These are phyloP conservation scores for Eucalyptus decipiens DNA, from an alignment of 345 rosid species.

Conservation along the genomic window DNA sequence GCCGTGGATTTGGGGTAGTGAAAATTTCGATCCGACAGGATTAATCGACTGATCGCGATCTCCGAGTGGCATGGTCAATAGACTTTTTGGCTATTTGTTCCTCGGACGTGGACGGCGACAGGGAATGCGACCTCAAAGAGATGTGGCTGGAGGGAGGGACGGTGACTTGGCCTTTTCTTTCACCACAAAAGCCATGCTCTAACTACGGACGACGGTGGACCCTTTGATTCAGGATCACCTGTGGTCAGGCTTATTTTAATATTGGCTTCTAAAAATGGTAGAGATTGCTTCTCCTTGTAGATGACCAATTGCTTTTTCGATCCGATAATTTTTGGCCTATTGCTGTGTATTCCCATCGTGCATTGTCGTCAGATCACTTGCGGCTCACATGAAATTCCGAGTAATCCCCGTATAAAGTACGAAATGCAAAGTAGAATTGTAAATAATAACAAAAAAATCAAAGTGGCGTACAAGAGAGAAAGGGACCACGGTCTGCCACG, in stretches of 20 bases:
- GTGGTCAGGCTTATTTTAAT: neutral
- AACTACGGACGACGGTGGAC: neutral
- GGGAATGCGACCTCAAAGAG: neutral
- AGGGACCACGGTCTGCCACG: neutral
- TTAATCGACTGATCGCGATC: too few species aligned
- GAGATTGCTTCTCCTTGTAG: neutral
- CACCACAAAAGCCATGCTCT: neutral
- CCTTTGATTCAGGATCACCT: neutral
- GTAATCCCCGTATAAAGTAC: neutral
- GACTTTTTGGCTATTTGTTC: neutral
- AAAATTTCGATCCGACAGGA: too few species aligned
- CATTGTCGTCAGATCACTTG: accelerated
- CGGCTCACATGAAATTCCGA: neutral
- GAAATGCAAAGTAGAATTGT: neutral
- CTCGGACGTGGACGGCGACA: neutral
- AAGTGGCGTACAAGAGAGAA: neutral
- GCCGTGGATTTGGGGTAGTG: neutral
- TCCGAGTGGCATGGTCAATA: neutral
- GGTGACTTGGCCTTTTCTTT: neutral
- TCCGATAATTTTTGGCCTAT: neutral
- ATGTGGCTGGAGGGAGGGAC: neutral
- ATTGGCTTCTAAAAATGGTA: neutral
- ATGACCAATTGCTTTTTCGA: neutral
- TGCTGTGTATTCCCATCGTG: too few species aligned
- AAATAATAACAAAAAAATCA: neutral